These are phyloP conservation scores for Pythium angustatum DNA, from an alignment of 352 stramenopile species.

Conservation along the genomic window DNA sequence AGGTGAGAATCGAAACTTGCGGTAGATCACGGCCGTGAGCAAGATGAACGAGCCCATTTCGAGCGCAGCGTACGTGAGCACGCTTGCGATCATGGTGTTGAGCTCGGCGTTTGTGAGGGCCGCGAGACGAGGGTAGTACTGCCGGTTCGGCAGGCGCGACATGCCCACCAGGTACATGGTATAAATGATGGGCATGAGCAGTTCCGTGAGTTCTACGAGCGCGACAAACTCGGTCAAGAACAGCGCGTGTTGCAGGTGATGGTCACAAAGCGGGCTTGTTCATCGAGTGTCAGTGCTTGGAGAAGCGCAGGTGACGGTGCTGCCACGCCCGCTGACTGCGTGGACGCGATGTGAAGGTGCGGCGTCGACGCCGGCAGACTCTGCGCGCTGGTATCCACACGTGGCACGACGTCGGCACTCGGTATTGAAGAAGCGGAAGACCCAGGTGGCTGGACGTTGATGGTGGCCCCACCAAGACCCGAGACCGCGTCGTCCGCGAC, in stretches of 20 bases:
- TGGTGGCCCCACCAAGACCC: too few relatives aligned
- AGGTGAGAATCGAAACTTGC: slow-evolving; percentile 22
- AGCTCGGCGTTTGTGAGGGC: slow-evolving; percentile 3
- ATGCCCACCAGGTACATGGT: slow-evolving; percentile 15
- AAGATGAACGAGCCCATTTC: slow-evolving; percentile 21
- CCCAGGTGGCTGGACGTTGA: too few relatives aligned
- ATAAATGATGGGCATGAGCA: slow-evolving; percentile 29
- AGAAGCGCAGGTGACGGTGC: neutral
- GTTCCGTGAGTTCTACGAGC: slow-evolving; percentile 27
- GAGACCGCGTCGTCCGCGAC: too few relatives aligned
- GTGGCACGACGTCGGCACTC: too few relatives aligned
- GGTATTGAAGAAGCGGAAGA: too few relatives aligned
- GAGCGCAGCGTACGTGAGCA: slow-evolving; percentile 15
- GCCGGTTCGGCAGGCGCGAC: slow-evolving; percentile 18
- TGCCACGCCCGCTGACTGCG: too few relatives aligned
- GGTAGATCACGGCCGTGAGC: slow-evolving; percentile 5
- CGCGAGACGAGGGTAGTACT: slow-evolving; percentile 18
- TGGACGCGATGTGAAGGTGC: too few relatives aligned
- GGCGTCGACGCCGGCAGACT: too few relatives aligned
- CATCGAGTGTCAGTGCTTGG: slow-evolving; percentile 7
- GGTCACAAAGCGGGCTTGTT: slow-evolving; percentile 12
- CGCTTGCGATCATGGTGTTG: neutral
- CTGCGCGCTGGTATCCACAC: too few relatives aligned
- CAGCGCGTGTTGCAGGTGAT: slow-evolving; percentile 8
- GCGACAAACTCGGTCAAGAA: slow-evolving; percentile 27